Evolutionary conservation across 257 asterid species (phyloP).

Genomic region (Rehmannia glutinosa): DNA sequence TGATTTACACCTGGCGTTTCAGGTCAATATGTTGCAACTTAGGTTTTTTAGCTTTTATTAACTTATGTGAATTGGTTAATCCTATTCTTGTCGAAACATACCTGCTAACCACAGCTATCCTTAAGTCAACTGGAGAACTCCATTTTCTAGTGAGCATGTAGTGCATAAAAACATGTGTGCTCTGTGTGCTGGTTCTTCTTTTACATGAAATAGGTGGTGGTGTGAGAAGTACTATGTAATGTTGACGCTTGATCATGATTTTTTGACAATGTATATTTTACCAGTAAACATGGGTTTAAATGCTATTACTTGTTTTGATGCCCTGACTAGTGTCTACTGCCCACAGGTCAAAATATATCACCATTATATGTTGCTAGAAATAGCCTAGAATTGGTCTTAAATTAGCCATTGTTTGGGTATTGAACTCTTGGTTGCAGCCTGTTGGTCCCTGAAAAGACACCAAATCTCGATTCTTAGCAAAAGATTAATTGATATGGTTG

Average conservation of each 20-base stretch:
- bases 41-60: background rate
- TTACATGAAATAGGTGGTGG: background rate
- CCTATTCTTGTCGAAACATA: background rate
- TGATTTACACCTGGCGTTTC: constrained; percentile 83
- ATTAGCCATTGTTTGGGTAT: background rate
- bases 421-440: background rate
- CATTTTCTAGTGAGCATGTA: background rate
- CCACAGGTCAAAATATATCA: background rate
- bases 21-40: constrained; percentile 45
- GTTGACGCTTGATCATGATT: background rate
- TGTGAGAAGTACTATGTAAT: background rate
- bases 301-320: too few relatives aligned
- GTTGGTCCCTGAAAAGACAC: background rate
- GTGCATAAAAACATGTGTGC: background rate
- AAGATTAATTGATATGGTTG: background rate
- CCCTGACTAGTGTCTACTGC: too few relatives aligned
- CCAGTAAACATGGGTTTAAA: too few relatives aligned
- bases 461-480: background rate
- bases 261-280: background rate
- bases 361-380: background rate
- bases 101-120: background rate
- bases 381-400: background rate
- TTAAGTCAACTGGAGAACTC: background rate
- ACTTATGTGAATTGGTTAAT: background rate
- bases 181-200: background rate